A percentile compares a stretch with the other conserved stretches of the same genome.
These are phyloP conservation scores for Aschersonia sp. DNA, from an alignment of 2,329 filamentous ascomycete genomes.

Conservation along the genomic window DNA sequence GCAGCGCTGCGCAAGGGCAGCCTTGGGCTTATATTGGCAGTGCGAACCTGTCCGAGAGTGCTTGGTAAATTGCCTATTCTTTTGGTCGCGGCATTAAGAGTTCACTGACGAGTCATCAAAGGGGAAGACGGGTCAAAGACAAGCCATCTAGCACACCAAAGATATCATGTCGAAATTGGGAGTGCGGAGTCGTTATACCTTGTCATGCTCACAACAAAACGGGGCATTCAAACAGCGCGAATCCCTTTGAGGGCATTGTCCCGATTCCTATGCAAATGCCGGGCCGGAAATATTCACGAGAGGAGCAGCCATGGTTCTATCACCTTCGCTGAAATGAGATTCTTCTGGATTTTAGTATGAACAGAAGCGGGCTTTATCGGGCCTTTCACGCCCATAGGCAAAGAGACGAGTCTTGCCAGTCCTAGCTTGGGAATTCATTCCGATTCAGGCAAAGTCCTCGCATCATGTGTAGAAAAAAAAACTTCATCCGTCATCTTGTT, in stretches of 20 bases:
- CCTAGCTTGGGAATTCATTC: too few species aligned
- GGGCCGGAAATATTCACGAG: conserved; percentile 30
- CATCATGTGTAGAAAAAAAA: too few species aligned
- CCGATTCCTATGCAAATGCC: conserved; percentile 53
- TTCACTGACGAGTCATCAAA: conserved; percentile 16
- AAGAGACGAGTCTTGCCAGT: too few species aligned
- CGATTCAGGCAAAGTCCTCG: too few species aligned
- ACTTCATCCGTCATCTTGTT: too few species aligned
- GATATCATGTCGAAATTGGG: conserved; percentile 84
- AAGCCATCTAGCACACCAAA: conserved; percentile 52
- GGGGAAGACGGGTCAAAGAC: conserved; percentile 67
- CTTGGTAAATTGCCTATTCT: conserved; percentile 54
- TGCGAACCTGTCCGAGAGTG: conserved; percentile 84
- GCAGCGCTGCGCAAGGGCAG: neutral
- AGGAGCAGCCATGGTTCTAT: conserved; percentile 29
- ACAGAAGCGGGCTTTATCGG: too few species aligned
- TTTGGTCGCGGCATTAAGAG: neutral
- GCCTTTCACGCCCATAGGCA: too few species aligned
- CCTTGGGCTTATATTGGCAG: conserved; percentile 83
- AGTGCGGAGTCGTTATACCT: conserved; percentile 75
- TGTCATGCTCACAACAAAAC: conserved; percentile 17
- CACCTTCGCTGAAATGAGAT: conserved; percentile 9
- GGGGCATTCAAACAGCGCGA: conserved; percentile 7
- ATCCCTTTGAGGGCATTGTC: conserved; percentile 37
- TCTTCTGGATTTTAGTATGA: too few species aligned